Evolutionary conservation across 1,284 basidiomycete species (phyloP).

Genomic region (Rhodotorula mucilaginosa): DNA sequence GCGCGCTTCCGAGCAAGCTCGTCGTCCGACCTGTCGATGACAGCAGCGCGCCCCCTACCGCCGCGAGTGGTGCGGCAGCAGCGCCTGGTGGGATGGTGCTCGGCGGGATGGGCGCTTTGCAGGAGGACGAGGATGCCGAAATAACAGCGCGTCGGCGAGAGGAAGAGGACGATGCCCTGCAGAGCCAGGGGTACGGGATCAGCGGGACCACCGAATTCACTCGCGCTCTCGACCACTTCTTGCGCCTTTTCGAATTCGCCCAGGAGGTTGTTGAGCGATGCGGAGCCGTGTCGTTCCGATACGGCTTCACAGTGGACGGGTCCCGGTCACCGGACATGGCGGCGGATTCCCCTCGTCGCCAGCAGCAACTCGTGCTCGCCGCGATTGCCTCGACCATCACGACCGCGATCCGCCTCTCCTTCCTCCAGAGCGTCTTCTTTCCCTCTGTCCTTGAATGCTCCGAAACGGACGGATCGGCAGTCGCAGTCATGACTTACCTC

Average conservation of each 20-base stretch:
- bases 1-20: slow-evolving; percentile 81
- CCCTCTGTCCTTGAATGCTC: slow-evolving; percentile 92
- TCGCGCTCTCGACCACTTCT: slow-evolving; percentile 76
- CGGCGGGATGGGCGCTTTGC: slow-evolving; percentile 58
- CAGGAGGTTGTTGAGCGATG: slow-evolving; percentile 64
- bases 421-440: slow-evolving; percentile 69
- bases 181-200: slow-evolving; percentile 66
- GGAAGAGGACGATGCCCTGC: slow-evolving; percentile 58
- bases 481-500: slow-evolving; percentile 95
- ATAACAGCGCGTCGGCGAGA: slow-evolving; percentile 60
- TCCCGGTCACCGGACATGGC: slow-evolving; percentile 1
- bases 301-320: slow-evolving; percentile 50
- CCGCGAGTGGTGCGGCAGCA: slow-evolving; percentile 15
- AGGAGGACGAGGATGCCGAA: slow-evolving; percentile 48
- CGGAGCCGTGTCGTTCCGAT: slow-evolving; percentile 52
- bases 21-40: slow-evolving; percentile 44
- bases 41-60: too few species aligned
- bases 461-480: slow-evolving; percentile 84
- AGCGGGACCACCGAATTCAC: slow-evolving; percentile 74
- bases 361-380: slow-evolving; percentile 27
- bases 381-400: slow-evolving; percentile 30
- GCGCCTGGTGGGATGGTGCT: slow-evolving; percentile 57
- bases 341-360: slow-evolving; percentile 1
- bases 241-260: slow-evolving; percentile 85
- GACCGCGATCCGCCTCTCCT: slow-evolving; percentile 23